phyloP scores from a whole-genome alignment of 2,329 filamentous ascomycete genomes.

The Cladosporium sp. region DNA sequence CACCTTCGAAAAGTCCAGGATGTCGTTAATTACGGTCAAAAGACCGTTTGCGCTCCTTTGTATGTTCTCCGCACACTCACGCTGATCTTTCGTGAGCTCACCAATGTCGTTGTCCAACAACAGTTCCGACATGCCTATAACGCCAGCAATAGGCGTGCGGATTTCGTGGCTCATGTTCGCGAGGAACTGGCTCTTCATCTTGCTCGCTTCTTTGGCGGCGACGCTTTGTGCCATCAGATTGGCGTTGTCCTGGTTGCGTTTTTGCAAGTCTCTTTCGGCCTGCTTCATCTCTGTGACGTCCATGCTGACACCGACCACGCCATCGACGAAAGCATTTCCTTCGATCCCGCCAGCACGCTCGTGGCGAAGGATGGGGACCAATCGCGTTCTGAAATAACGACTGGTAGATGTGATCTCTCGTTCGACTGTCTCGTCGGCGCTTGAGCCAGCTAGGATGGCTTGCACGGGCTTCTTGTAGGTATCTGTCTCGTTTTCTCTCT shows the following conservation, averaged over 20 bases:
- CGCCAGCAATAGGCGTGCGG: conserved; percentile 65
- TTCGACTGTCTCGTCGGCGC: conserved; percentile 60
- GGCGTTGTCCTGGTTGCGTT: conserved; percentile 67
- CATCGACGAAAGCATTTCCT: conserved; percentile 56
- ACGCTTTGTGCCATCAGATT: conserved; percentile 69
- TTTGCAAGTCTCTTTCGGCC: conserved; percentile 58
- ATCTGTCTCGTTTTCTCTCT: conserved; percentile 29
- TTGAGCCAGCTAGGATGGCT: conserved; percentile 59
- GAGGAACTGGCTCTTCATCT: conserved; percentile 74
- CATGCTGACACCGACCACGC: conserved; percentile 74
- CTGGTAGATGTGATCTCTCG: conserved; percentile 54
- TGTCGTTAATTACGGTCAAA: conserved; percentile 85
- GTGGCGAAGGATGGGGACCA: conserved; percentile 62
- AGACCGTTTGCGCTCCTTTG: conserved; percentile 75
- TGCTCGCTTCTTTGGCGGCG: conserved; percentile 74
- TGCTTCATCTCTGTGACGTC: conserved; percentile 70
- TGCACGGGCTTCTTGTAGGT: conserved; percentile 56
- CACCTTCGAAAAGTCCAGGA: conserved; percentile 83
- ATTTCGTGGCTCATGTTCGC: conserved; percentile 54
- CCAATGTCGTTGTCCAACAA: conserved; percentile 58
- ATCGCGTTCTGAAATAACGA: conserved; percentile 67
- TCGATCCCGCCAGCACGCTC: conserved; percentile 50
- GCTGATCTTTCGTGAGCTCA: conserved; percentile 61
- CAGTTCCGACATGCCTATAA: conserved; percentile 75
- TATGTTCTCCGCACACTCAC: conserved; percentile 72